phyloP scores from a whole-genome alignment of 2,329 filamentous ascomycete genomes.

The Neofusicoccum cordaticola region DNA sequence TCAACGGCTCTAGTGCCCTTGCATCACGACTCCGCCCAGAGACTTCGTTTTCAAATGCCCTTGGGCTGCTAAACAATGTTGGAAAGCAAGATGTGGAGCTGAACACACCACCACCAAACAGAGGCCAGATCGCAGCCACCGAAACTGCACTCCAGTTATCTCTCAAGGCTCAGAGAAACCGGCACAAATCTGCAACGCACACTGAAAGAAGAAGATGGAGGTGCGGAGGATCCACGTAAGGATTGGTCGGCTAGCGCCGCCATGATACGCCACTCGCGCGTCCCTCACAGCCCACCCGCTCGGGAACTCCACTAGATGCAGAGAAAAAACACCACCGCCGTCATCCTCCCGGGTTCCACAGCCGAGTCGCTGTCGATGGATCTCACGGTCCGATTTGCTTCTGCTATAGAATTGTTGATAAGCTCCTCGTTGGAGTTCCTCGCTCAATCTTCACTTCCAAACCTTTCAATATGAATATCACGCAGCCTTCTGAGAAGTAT shows the following conservation, averaged over 20 bases:
- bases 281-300: neutral
- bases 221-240: neutral
- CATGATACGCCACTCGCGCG: neutral
- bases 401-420: neutral
- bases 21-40: neutral
- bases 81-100: too few relatives aligned
- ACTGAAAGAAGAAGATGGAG: neutral
- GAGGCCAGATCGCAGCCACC: too few relatives aligned
- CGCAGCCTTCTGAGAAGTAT: constrained; percentile 32
- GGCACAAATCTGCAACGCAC: too few relatives aligned
- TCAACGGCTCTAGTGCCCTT: neutral
- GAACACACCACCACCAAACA: too few relatives aligned
- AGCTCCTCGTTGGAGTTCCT: neutral
- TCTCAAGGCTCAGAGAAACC: too few relatives aligned
- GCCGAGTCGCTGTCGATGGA: neutral
- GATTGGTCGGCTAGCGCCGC: neutral
- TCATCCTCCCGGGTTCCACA: neutral
- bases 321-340: neutral
- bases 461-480: constrained; percentile 38
- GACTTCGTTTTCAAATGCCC: too few relatives aligned
- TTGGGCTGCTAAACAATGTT: too few relatives aligned
- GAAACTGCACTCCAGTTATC: too few relatives aligned
- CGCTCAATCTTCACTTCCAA: neutral
- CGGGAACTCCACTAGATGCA: neutral
- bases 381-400: neutral